Base-by-base conservation (phyloP, 2,329 filamentous ascomycete species). In the Fusarium aywerte region DNA sequence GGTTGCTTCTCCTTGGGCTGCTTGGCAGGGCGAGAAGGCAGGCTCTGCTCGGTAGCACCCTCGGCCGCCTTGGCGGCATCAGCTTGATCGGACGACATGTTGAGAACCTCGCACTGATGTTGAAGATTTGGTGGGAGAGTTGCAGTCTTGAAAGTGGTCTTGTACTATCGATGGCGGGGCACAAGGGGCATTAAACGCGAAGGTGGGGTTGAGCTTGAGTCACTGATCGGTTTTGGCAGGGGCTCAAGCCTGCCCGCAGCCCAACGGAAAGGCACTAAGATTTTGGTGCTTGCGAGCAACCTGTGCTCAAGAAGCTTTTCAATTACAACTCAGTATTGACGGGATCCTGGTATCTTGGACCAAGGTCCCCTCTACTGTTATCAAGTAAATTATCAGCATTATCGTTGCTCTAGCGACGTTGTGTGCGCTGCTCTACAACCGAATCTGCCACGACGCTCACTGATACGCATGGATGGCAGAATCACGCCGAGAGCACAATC, bases 11-110 rank as follows among this genome's bases (percentile, higher is more conserved):
- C 74, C 68, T 79, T 79, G 58, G 75, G 72, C 61, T 79, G 75
- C 65, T 80, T 80, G 29, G 74, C 74, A 52, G 78, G 77, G 23
- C 76, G 75, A 40, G 74, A 76, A 36, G 78, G 74, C 20, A 80
- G 72, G 43, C 67, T 73, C 70, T 79, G 65, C 47, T 73, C 74
- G 20, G 76, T 67, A 54, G 75, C 75, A 40, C 74, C 76, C 65
- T 77, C 77, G 23, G 69, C 75, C 68, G 72, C 71, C 66, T 79
- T 76, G 36, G 76, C 69, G 53, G 68, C 73, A 52, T 76, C 77
- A 69, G 70, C 75, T 75, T 76, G 76, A 68, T 78, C 77, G 62
- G 78, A 77, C 71, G 76, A 77, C 78, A 80, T 80, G 68, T 64
- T 74, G 71, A 65, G 57, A 62, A 49, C 45, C 54, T 62, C 40